Evolutionary conservation across 2,329 filamentous ascomycete genomes (phyloP).

Genomic region (Ophiostoma perfectum): DNA sequence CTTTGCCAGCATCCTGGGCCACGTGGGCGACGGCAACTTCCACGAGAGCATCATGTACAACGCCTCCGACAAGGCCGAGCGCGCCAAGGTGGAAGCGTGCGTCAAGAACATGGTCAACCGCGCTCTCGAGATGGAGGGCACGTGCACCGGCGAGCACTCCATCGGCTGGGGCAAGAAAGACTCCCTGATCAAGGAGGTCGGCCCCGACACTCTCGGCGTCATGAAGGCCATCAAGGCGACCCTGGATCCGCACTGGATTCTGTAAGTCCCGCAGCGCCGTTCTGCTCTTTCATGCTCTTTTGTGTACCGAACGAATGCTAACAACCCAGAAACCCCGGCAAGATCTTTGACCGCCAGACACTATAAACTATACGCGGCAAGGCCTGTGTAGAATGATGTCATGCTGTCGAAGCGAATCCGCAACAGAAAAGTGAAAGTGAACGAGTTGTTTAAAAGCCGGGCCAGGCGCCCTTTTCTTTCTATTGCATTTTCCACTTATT

Average conservation of each 20-base stretch:
- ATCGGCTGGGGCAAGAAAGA: conserved; percentile 83
- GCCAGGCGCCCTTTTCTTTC: no score
- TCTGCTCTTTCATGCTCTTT: background rate
- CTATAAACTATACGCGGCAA: background rate
- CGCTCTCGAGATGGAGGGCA: conserved; percentile 91
- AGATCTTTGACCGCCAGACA: conserved; percentile 67
- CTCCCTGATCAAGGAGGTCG: conserved; percentile 71
- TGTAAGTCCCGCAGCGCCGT: conserved; percentile 40
- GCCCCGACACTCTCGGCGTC: conserved; percentile 70
- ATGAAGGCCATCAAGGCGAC: conserved; percentile 82
- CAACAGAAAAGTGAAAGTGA: no score
- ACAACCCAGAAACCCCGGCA: conserved; percentile 63
- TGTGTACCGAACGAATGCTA: conserved; percentile 8
- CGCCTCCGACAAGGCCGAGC: conserved; percentile 61
- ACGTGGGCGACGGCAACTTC: conserved; percentile 93
- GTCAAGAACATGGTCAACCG: conserved; percentile 86
- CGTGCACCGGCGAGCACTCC: conserved; percentile 83
- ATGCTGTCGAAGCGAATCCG: no score
- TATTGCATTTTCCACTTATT: no score
- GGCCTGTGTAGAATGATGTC: no score
- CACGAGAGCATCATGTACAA: conserved; percentile 91
- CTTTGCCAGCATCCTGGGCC: conserved; percentile 82
- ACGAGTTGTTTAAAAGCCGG: no score
- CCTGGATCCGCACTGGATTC: conserved; percentile 77
- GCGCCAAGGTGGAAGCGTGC: conserved; percentile 69